These are phyloP conservation scores for Hagleromyces aurorensis DNA, from an alignment of 805 yeast species.

Conservation along the genomic window DNA sequence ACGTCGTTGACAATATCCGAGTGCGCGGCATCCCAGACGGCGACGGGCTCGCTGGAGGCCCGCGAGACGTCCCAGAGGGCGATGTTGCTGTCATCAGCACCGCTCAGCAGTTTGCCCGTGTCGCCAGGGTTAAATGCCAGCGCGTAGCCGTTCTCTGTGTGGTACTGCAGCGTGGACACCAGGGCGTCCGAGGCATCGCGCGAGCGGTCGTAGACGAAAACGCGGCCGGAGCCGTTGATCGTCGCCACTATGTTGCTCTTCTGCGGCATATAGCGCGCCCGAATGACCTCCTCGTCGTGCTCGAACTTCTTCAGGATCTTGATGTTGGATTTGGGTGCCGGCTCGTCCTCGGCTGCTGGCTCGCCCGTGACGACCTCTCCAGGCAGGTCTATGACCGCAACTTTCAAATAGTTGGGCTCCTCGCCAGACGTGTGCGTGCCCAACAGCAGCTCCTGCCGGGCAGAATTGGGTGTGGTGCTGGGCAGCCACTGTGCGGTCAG, in stretches of 20 bases:
- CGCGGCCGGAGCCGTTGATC: constrained; percentile 58
- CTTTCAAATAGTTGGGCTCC: constrained; percentile 56
- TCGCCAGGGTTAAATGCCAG: constrained; percentile 52
- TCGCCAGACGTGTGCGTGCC: constrained; percentile 73
- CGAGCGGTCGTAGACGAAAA: constrained; percentile 42
- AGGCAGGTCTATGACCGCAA: constrained; percentile 57
- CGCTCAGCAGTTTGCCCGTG: constrained; percentile 46
- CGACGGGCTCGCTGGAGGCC: constrained; percentile 22
- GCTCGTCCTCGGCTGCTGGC: constrained; percentile 23
- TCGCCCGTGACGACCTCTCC: constrained; percentile 28
- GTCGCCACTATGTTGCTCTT: constrained; percentile 49
- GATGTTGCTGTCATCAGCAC: constrained; percentile 58
- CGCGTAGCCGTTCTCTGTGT: constrained; percentile 67
- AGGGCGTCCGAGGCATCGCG: constrained; percentile 24
- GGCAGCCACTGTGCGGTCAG: constrained; percentile 75
- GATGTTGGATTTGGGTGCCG: constrained; percentile 37
- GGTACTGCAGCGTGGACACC: constrained; percentile 38
- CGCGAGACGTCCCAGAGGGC: constrained; percentile 49
- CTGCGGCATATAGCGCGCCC: constrained; percentile 67
- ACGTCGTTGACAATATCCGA: constrained; percentile 65
- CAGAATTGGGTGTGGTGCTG: constrained; percentile 11
- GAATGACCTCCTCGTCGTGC: constrained; percentile 59
- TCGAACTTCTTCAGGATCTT: constrained; percentile 53
- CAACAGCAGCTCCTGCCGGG: constrained; percentile 46
- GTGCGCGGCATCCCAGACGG: constrained; percentile 33